These are phyloP conservation scores for Gardenia jasminoides DNA, from an alignment of 257 asterid genomes.

Conservation along the genomic window DNA sequence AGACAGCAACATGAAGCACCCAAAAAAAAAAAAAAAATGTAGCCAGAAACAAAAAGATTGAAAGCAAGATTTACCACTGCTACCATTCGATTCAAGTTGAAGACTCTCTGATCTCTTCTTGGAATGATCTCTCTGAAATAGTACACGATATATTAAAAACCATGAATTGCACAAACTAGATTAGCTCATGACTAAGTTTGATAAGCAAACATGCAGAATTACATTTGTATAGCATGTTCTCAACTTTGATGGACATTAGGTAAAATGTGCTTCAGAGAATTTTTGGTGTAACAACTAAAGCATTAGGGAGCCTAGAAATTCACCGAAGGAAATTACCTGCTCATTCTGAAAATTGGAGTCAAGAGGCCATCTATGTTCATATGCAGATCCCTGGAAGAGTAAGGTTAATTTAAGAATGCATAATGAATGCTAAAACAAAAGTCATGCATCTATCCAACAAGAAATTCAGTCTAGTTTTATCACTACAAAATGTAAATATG, in stretches of 20 bases:
- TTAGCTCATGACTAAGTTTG: background rate
- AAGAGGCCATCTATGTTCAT: constrained; percentile 72
- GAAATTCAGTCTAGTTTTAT: constrained; percentile 11
- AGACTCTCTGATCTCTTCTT: constrained; percentile 65
- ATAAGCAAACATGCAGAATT: background rate
- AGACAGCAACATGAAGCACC: constrained; percentile 18
- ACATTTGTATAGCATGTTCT: background rate
- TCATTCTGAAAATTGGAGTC: constrained; percentile 72
- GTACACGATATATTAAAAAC: constrained; percentile 12
- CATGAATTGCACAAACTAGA: background rate
- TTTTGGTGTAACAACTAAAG: background rate
- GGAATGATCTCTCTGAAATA: constrained; percentile 61
- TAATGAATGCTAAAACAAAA: constrained; percentile 17
- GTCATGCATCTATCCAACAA: constrained; percentile 12
- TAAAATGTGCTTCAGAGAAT: background rate
- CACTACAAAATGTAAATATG: background rate
- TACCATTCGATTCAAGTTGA: constrained; percentile 70
- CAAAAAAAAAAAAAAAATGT: constrained; percentile 19
- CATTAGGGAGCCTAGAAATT: constrained; percentile 9
- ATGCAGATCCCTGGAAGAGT: constrained; percentile 51
- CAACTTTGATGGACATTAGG: background rate
- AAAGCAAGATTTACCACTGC: constrained; percentile 49
- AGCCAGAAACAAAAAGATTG: constrained; percentile 9
- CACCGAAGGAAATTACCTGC: constrained; percentile 58
- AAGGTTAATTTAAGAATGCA: constrained; percentile 2